A percentile compares a stretch with the other conserved stretches of the same genome.
Evolutionary conservation across 2,329 filamentous ascomycete genomes (phyloP).

Genomic region (Claviceps purpurea): DNA sequence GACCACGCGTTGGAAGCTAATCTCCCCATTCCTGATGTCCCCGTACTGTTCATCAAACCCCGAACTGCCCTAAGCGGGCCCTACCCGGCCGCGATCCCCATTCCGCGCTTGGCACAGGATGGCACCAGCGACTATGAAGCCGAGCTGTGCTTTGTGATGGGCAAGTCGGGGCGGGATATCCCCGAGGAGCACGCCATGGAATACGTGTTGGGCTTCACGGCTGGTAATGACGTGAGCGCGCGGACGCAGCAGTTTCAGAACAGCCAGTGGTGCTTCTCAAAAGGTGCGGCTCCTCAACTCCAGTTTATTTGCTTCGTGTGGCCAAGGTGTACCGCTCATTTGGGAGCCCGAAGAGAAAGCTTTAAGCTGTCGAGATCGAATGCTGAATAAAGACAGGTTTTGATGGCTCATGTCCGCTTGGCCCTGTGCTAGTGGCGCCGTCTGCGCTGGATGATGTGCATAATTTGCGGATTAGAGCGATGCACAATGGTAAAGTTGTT

Average conservation of each 20-base stretch:
- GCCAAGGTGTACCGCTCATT: no score
- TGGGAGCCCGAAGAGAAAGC: no score
- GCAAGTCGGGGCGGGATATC: constrained; percentile 28
- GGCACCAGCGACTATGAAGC: constrained; percentile 27
- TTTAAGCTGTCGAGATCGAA: neutral
- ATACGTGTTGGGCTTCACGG: constrained; percentile 27
- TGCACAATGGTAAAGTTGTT: constrained; percentile 22
- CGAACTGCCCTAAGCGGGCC: constrained; percentile 21
- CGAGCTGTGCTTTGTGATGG: constrained; percentile 24
- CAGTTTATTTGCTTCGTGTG: no score
- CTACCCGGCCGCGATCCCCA: constrained; percentile 15
- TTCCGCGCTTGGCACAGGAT: constrained; percentile 14
- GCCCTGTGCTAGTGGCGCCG: constrained; percentile 21
- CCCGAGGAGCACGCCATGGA: constrained; percentile 21
- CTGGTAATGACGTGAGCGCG: constrained; percentile 25
- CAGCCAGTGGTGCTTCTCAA: constrained; percentile 29
- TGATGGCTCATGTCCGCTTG: constrained; percentile 37
- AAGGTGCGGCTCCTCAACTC: constrained; percentile 12
- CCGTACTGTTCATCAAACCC: constrained; percentile 27
- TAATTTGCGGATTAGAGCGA: constrained; percentile 17
- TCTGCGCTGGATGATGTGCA: constrained; percentile 18
- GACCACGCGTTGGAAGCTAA: constrained; percentile 26
- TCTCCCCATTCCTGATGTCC: constrained; percentile 21
- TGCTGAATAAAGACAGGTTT: constrained; percentile 12
- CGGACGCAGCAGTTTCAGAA: constrained; percentile 23